These are phyloP conservation scores for Rubia balearica DNA, from an alignment of 305 asterid species.

Conservation along the genomic window DNA sequence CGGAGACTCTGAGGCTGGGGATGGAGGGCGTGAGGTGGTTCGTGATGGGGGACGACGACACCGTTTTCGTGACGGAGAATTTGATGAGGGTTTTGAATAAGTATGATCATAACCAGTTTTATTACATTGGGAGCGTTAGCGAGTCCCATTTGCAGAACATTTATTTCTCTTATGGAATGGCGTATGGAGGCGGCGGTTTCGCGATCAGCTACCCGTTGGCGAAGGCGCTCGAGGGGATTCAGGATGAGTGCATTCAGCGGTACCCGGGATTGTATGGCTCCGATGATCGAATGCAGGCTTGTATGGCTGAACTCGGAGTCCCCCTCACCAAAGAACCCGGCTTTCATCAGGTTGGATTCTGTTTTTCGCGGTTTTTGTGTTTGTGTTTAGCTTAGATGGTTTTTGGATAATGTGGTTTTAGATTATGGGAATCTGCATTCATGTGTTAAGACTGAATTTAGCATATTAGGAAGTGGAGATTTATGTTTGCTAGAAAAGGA, in stretches of 20 bases:
- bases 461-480: background rate
- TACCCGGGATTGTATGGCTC: constrained; percentile 89
- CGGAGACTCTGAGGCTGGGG: constrained; percentile 64
- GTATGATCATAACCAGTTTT: constrained; percentile 77
- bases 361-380: background rate
- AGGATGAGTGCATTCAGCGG: constrained; percentile 82
- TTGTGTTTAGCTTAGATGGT: background rate
- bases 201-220: constrained; percentile 90
- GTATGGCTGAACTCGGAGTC: constrained; percentile 97
- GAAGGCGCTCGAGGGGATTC: constrained; percentile 72
- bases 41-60: constrained; percentile 97
- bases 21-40: constrained; percentile 75
- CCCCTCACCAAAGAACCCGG: constrained; percentile 95
- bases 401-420: too few species aligned
- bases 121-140: constrained; percentile 80
- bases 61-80: constrained; percentile 81
- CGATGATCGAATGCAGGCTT: constrained; percentile 94
- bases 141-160: constrained; percentile 93
- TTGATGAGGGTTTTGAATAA: constrained; percentile 66
- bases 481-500: background rate
- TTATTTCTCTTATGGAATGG: constrained; percentile 79
- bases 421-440: background rate
- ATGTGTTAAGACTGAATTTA: background rate
- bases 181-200: constrained; percentile 95
- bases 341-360: constrained; percentile 72